phyloP scores from a whole-genome alignment of 805 yeast genomes.

The Candida silvicultrix region DNA sequence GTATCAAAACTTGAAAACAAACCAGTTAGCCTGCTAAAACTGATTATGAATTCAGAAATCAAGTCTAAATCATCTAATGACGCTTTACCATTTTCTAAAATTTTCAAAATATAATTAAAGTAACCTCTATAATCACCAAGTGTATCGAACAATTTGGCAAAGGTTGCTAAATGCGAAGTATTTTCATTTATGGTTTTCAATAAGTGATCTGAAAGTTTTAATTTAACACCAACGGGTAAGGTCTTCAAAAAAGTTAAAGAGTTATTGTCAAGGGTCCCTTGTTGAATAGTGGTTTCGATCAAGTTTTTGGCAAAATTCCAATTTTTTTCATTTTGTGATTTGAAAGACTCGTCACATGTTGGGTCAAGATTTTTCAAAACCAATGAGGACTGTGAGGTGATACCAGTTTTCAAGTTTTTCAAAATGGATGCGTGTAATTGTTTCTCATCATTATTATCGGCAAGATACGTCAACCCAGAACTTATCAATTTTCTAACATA shows the following conservation, averaged over 20 bases:
- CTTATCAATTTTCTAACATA: conserved; percentile 80
- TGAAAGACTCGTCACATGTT: conserved; percentile 21
- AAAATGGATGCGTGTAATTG: conserved; percentile 49
- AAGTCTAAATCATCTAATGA: neutral
- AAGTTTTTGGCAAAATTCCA: neutral
- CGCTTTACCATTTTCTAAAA: neutral
- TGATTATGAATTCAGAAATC: neutral
- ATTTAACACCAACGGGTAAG: conserved; percentile 16
- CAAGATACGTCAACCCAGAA: conserved; percentile 70
- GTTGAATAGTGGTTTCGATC: neutral
- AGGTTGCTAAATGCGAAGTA: neutral
- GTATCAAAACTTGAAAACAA: neutral
- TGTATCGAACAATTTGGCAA: neutral
- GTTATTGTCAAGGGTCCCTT: neutral
- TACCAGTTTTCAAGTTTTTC: conserved; percentile 49
- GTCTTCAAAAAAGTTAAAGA: neutral
- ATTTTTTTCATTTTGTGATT: conserved; percentile 17
- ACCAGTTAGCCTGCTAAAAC: neutral
- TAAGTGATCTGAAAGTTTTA: conserved; percentile 24
- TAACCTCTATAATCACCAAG: neutral
- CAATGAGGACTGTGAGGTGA: conserved; percentile 49
- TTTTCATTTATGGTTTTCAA: neutral
- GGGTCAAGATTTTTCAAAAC: conserved; percentile 44
- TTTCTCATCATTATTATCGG: conserved; percentile 43
- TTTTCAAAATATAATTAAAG: neutral